Evolutionary conservation across 495 filamentous ascomycete species (phyloP), one percentile per base, ranked within the genome.

Genomic region (Neurospora sp.): DNA sequence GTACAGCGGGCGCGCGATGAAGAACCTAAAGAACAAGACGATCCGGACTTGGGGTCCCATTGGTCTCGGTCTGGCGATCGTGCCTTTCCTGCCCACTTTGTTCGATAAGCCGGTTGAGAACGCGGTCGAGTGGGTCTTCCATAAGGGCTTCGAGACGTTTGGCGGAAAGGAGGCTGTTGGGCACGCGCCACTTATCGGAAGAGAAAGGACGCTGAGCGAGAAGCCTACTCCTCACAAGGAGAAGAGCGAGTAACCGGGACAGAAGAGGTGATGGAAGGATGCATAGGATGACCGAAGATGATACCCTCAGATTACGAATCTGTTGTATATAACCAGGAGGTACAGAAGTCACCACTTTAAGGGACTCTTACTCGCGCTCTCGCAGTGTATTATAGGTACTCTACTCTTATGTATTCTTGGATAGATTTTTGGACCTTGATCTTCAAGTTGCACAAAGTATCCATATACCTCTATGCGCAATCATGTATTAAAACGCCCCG

Each of bases 61-160:
- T 62, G 96, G 96, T 76, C 87, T 99, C 39, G 96, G 96, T 71
- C 84, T 99, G 69, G 85, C 93, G 5, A 89, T 94, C 41, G 95
- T 99, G 31, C 96, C 96, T 9, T 92, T 93, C 81, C 83, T 99
- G 66, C 96, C 96, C 0, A 94, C 86, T 72, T 79, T 98, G 48
- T 99, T 98, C 79, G 96, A 99, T 77, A 88, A 97, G 78, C 94
- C 96, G 11, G 93, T 99, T 35, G 96, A 98, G 81, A 85, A 92
- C 72, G 93, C 91, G 0, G 91, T 97, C 3, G 95, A 98, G 77
- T 97, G 92, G 92, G 79, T 84, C 10, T 98, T 99, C 85, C 91
- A 96, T 71, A 92, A 89, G 75, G 92, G 86, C 0, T 92, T 96
- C 74, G 86, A 89, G 76, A 76, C 85, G 4, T 86, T 92, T 75